These are phyloP conservation scores for Populus hybrid DNA, from an alignment of 441 rosid species.

Conservation along the genomic window DNA sequence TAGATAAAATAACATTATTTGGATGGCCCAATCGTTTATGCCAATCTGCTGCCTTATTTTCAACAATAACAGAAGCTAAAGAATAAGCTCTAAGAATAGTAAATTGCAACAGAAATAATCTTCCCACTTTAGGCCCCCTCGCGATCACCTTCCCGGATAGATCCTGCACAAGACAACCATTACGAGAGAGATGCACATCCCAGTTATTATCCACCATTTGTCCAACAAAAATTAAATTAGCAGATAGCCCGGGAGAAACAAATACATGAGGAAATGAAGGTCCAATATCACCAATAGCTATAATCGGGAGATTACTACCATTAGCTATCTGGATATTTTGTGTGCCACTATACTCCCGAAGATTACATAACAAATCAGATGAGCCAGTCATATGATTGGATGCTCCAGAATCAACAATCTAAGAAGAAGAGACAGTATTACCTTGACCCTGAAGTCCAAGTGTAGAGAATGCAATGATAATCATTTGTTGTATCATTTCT, in stretches of 20 bases:
- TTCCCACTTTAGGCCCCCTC: not conserved
- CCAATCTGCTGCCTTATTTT: not conserved
- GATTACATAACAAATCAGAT: too few relatives aligned
- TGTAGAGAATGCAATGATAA: not conserved
- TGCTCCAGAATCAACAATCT: too few relatives aligned
- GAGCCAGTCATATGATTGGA: too few relatives aligned
- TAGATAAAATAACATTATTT: not conserved
- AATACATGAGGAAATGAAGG: not conserved
- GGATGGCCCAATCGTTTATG: not conserved
- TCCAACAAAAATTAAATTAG: too few relatives aligned
- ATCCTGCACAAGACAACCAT: not conserved
- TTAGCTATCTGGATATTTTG: too few relatives aligned
- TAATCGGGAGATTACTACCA: not conserved
- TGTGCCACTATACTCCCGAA: too few relatives aligned
- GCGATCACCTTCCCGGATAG: not conserved
- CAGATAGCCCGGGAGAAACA: not conserved
- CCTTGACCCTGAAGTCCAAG: too few relatives aligned
- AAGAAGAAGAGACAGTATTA: too few relatives aligned
- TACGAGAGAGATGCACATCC: too few relatives aligned
- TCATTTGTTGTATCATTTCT: not conserved
- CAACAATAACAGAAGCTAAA: slow-evolving; percentile 1
- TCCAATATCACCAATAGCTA: not conserved
- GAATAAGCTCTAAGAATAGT: not conserved
- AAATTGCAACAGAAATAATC: slow-evolving; percentile 5
- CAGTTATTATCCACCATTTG: too few relatives aligned